A percentile compares a stretch with the other conserved stretches of the same genome.
phyloP scores from a whole-genome alignment of 345 rosid species.

The Arabidopsis suecica region DNA sequence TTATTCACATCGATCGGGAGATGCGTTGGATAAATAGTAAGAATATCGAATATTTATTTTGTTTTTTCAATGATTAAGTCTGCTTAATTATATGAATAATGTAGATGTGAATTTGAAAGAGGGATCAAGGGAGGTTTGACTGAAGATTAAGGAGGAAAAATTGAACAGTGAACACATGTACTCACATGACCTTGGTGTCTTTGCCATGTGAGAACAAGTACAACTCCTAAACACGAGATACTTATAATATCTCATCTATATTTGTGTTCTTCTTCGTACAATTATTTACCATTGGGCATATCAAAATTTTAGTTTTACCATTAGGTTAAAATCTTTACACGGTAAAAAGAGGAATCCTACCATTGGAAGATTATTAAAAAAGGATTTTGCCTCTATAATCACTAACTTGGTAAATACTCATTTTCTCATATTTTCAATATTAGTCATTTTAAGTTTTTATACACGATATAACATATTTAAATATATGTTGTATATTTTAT shows the following conservation, averaged over 20 bases:
- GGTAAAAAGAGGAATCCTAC: too few relatives aligned
- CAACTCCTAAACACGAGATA: constrained; percentile 33
- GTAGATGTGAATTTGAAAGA: constrained; percentile 35
- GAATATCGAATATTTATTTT: not conserved
- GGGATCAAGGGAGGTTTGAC: constrained; percentile 32
- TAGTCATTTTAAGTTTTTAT: too few relatives aligned
- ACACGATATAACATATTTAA: too few relatives aligned
- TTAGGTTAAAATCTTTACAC: too few relatives aligned
- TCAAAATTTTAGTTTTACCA: not conserved
- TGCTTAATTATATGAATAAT: not conserved
- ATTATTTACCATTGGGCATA: not conserved
- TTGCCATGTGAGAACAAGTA: constrained; percentile 44
- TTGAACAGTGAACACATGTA: constrained; percentile 40
- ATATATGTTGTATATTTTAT: too few relatives aligned
- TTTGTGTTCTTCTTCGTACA: not conserved
- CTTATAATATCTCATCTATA: not conserved
- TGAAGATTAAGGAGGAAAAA: constrained; percentile 2
- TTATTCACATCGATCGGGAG: constrained; percentile 23
- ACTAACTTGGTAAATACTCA: too few relatives aligned
- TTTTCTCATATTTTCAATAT: too few relatives aligned
- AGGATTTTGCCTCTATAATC: too few relatives aligned
- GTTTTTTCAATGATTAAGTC: constrained; percentile 19
- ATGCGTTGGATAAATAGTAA: constrained; percentile 19
- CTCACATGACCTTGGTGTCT: constrained; percentile 43
- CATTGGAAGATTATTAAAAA: too few relatives aligned